phyloP scores from a whole-genome alignment of 2,329 filamentous ascomycete genomes.

The Verticillium klebahnii region DNA sequence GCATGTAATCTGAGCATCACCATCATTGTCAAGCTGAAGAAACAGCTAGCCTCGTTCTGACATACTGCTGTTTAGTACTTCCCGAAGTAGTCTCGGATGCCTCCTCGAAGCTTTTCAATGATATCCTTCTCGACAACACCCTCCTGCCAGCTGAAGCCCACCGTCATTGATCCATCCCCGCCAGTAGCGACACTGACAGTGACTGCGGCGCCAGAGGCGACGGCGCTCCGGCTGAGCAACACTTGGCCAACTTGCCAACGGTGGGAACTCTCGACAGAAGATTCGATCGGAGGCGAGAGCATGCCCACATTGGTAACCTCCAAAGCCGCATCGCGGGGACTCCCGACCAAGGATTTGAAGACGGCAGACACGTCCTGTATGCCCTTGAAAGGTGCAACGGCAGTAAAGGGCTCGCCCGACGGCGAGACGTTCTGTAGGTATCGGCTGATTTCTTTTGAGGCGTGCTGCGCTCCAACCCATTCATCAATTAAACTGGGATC shows the following conservation, averaged over 20 bases:
- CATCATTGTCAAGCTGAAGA: too few species aligned
- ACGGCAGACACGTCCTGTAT: constrained; percentile 32
- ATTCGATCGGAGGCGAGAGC: constrained; percentile 12
- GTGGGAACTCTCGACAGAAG: constrained; percentile 9
- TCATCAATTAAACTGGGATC: neutral
- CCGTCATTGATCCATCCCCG: constrained; percentile 33
- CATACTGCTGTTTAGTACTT: neutral
- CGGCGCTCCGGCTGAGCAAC: constrained; percentile 38
- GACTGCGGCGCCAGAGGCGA: constrained; percentile 29
- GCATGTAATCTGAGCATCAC: neutral
- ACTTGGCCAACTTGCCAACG: constrained; percentile 28
- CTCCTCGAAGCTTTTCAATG: constrained; percentile 5
- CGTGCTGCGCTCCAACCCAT: neutral
- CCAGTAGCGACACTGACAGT: constrained; percentile 35
- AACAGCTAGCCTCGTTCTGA: neutral
- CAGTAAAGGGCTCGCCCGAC: constrained; percentile 12
- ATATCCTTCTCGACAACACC: constrained; percentile 23
- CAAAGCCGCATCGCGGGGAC: constrained; percentile 28
- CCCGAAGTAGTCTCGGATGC: neutral
- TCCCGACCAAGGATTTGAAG: constrained; percentile 30
- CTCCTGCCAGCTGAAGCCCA: constrained; percentile 35
- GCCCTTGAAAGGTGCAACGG: constrained; percentile 30
- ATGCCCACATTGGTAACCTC: constrained; percentile 43
- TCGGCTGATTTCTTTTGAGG: neutral
- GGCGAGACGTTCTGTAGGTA: constrained; percentile 11